A percentile compares a stretch with the other conserved stretches of the same genome.
phyloP scores from a whole-genome alignment of 2,329 filamentous ascomycete species.

The Nemania diffusa region DNA sequence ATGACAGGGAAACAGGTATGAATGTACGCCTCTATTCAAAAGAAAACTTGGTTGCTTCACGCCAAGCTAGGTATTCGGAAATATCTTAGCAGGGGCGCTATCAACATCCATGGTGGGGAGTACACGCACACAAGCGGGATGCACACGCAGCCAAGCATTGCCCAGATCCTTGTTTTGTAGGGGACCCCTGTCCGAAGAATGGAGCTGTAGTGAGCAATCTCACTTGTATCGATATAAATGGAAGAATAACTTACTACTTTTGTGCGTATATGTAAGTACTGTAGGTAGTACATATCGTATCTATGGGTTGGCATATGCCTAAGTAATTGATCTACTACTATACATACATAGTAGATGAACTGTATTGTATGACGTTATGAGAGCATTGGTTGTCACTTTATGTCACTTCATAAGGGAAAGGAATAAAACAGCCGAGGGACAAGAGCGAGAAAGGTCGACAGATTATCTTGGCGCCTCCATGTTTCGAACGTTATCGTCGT shows the following conservation, averaged over 20 bases:
- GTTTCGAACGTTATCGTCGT: neutral
- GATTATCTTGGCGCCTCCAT: neutral
- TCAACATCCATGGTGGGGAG: neutral
- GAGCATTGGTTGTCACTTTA: neutral
- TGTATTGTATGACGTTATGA: neutral
- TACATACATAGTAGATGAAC: neutral
- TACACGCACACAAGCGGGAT: slow-evolving; percentile 31
- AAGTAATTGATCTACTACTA: neutral
- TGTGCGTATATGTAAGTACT: neutral
- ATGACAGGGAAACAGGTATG: too few relatives aligned
- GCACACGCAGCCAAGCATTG: slow-evolving; percentile 34
- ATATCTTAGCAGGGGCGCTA: slow-evolving; percentile 12
- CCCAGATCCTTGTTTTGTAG: slow-evolving; percentile 13
- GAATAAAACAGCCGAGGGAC: neutral
- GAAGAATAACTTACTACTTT: neutral
- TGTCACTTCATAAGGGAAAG: neutral
- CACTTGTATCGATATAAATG: slow-evolving; percentile 4
- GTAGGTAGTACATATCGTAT: neutral
- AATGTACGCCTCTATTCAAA: too few relatives aligned
- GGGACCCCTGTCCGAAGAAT: slow-evolving; percentile 14
- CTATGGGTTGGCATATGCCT: neutral
- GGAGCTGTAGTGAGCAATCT: slow-evolving; percentile 17
- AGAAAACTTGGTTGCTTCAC: slow-evolving; percentile 2
- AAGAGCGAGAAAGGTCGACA: neutral
- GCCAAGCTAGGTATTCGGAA: slow-evolving; percentile 17